Evolutionary conservation across 108 stramenopile species (phyloP).

Genomic region (Mediolabrus comicus): DNA sequence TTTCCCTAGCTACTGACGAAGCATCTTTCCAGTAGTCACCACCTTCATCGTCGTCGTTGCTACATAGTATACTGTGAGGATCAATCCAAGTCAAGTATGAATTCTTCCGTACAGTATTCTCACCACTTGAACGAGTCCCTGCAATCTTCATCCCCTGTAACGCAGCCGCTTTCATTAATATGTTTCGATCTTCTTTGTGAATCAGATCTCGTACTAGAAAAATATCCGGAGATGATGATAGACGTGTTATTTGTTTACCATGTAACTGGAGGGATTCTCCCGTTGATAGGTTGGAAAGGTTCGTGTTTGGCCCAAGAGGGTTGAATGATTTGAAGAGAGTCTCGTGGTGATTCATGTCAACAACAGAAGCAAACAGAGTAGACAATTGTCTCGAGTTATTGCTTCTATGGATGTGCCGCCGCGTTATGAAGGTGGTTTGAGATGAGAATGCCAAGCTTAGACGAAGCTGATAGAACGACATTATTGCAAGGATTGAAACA

Average conservation of each 20-base stretch:
- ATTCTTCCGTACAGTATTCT: constrained; percentile 24
- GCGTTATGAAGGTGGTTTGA: background rate
- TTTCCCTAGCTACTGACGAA: background rate
- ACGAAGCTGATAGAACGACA: no score
- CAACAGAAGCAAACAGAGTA: background rate
- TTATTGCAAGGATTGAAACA: no score
- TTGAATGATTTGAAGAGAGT: constrained; percentile 5
- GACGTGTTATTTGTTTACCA: constrained; percentile 14
- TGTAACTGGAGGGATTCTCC: background rate
- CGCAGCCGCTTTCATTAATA: constrained; percentile 9
- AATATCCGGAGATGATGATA: constrained; percentile 25
- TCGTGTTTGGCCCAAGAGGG: constrained; percentile 17
- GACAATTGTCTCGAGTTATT: background rate
- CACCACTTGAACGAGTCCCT: constrained; percentile 17
- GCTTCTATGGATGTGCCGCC: background rate
- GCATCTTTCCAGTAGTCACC: background rate
- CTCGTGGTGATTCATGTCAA: background rate
- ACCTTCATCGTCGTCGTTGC: background rate
- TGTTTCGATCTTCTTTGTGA: background rate
- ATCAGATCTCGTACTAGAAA: constrained; percentile 18
- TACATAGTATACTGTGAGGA: constrained; percentile 1
- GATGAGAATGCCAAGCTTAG: background rate
- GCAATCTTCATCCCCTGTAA: constrained; percentile 38
- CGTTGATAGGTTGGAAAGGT: constrained; percentile 13
- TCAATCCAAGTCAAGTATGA: constrained; percentile 44